These are phyloP conservation scores for Globisporangium echinulatum DNA, from an alignment of 352 stramenopile genomes.

Conservation along the genomic window DNA sequence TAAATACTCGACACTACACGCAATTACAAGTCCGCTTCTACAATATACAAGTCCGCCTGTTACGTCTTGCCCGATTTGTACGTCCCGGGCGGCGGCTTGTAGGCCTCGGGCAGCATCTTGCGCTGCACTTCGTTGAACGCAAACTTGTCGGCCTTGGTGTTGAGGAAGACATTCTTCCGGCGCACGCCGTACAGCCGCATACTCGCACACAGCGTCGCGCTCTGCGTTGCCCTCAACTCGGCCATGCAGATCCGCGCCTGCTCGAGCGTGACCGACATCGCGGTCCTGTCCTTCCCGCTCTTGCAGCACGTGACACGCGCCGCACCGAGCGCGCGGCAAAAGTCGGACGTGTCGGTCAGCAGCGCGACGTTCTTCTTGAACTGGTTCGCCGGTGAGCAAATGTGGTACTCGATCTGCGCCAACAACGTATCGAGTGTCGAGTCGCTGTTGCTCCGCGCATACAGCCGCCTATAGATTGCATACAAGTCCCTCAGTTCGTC, in stretches of 20 bases:
- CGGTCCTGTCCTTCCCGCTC: conserved; percentile 95
- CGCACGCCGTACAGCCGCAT: conserved; percentile 75
- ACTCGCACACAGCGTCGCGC: conserved; percentile 48
- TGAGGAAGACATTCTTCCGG: conserved; percentile 78
- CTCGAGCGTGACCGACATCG: conserved; percentile 96
- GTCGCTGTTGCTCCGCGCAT: conserved; percentile 23
- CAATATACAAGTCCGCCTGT: background rate
- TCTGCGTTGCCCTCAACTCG: conserved; percentile 51
- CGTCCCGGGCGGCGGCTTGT: conserved; percentile 73
- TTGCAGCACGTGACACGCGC: conserved; percentile 96
- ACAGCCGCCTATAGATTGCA: conserved; percentile 36
- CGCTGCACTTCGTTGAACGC: conserved; percentile 86
- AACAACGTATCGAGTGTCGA: conserved; percentile 61
- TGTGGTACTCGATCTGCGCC: conserved; percentile 65
- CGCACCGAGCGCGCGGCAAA: conserved; percentile 83
- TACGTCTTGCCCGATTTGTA: conserved; percentile 83
- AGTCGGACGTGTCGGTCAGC: conserved; percentile 77
- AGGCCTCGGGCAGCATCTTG: conserved; percentile 80
- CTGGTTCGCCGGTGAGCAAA: conserved; percentile 54
- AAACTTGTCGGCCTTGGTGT: conserved; percentile 81
- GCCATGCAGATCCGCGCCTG: conserved; percentile 64
- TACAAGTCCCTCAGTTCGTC: conserved; percentile 60
- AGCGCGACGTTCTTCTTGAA: conserved; percentile 82
- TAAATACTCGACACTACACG: background rate
- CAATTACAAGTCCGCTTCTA: too few species aligned